Percentiles rank a stretch among this genome's conserved stretches.
Conservation (phyloP, 1,139 yeast genomes). For the Yamadazyma sp. region DNA sequence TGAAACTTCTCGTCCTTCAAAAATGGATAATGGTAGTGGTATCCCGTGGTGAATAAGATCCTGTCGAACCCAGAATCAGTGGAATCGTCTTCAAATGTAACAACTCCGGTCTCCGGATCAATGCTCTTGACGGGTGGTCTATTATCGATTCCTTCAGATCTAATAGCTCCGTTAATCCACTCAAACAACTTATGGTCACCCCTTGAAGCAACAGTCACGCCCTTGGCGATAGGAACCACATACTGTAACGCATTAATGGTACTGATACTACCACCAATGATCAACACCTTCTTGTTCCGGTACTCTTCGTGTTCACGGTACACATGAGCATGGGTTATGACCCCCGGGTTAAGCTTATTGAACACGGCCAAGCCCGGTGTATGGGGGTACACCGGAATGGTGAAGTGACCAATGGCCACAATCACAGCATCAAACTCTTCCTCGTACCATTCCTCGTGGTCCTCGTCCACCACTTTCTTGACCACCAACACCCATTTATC, state of each 20-base stretch:
- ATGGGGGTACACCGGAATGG: constrained; percentile 48
- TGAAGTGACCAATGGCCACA: constrained; percentile 56
- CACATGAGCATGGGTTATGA: constrained; percentile 58
- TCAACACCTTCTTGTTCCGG: constrained; percentile 40
- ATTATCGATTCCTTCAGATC: constrained; percentile 32
- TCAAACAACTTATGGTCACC: constrained; percentile 28
- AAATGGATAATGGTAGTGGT: constrained; percentile 38
- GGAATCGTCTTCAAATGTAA: constrained; percentile 31
- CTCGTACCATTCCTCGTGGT: constrained; percentile 36
- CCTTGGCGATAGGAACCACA: constrained; percentile 39
- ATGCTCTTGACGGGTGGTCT: constrained; percentile 29
- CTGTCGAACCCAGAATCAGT: constrained; percentile 25
- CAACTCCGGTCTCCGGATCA: constrained; percentile 23
- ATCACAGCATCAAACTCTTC: constrained; percentile 51
- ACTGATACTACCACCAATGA: constrained; percentile 53
- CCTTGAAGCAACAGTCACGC: constrained; percentile 38
- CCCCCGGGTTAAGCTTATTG: constrained; percentile 42
- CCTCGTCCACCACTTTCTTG: constrained; percentile 18
- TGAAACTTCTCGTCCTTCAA: constrained; percentile 14
- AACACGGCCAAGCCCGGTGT: constrained; percentile 55
- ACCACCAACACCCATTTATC: constrained; percentile 48
- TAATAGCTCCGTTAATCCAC: constrained; percentile 37
- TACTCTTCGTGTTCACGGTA: constrained; percentile 53
- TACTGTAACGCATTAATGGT: constrained; percentile 55
- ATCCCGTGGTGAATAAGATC: constrained; percentile 36